Percentiles rank a stretch among this genome's conserved stretches.
Evolutionary conservation across 1,284 basidiomycete species (phyloP).

Genomic region (Irpex lacteus): DNA sequence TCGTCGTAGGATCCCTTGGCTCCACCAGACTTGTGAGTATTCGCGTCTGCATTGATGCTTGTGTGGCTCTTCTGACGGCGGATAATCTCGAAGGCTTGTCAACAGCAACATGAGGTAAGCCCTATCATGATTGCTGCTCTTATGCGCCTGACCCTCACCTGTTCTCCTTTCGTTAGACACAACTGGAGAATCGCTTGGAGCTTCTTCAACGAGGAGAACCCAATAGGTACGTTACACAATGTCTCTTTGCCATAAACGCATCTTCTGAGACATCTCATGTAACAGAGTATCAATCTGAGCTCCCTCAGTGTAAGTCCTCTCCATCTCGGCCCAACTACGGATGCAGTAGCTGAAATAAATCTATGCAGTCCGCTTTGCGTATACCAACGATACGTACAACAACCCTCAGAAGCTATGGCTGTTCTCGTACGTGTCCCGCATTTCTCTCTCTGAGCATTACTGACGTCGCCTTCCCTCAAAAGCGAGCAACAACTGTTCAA

Average conservation of each 20-base stretch:
- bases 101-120: constrained; percentile 45
- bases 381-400: constrained; percentile 62
- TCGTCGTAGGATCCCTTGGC: constrained; percentile 51
- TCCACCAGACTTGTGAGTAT: constrained; percentile 54
- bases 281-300: constrained; percentile 31
- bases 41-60: not conserved
- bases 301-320: constrained; percentile 29
- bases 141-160: not conserved
- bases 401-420: constrained; percentile 60
- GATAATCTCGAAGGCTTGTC: constrained; percentile 38
- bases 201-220: constrained; percentile 20
- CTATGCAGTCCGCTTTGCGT: constrained; percentile 50
- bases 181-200: constrained; percentile 52
- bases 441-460: too few species aligned
- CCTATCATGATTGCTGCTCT: not conserved
- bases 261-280: not conserved
- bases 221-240: constrained; percentile 19
- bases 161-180: constrained; percentile 23
- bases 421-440: constrained; percentile 42
- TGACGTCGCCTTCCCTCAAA: too few species aligned
- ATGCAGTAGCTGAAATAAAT: not conserved
- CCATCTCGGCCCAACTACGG: not conserved
- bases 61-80: not conserved
- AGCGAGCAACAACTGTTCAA: too few species aligned
- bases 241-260: not conserved